A percentile compares a stretch with the other conserved stretches of the same genome.
These are phyloP conservation scores for Crithidia mellificae DNA, from an alignment of 208 protist species.

Conservation along the genomic window DNA sequence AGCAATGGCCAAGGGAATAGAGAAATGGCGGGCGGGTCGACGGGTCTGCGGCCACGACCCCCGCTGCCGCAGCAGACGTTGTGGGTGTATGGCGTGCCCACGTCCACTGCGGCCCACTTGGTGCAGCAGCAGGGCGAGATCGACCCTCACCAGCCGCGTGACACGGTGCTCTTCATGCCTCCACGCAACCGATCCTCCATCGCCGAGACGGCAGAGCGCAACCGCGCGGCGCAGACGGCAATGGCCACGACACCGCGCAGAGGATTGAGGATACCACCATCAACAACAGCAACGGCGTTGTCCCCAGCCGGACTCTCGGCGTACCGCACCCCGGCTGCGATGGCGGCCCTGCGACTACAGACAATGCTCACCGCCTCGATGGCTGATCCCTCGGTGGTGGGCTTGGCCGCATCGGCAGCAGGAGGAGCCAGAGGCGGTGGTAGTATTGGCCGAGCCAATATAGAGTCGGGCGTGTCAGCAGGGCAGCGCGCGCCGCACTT, in stretches of 20 bases:
- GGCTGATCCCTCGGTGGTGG: constrained; percentile 34
- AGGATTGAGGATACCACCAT: too few species aligned
- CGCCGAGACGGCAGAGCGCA: constrained; percentile 21
- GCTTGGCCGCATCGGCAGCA: too few species aligned
- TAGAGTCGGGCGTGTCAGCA: too few species aligned
- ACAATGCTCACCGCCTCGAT: constrained; percentile 55
- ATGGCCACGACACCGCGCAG: too few species aligned
- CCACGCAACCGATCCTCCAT: constrained; percentile 15
- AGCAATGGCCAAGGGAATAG: too few species aligned
- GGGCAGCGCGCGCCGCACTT: neutral
- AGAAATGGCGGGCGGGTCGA: too few species aligned
- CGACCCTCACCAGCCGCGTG: constrained; percentile 18
- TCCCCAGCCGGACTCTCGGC: neutral
- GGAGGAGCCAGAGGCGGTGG: too few species aligned
- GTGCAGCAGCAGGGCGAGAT: constrained; percentile 17
- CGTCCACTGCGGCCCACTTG: constrained; percentile 14
- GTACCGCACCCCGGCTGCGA: constrained; percentile 47
- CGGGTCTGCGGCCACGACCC: neutral
- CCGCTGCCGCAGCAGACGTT: constrained; percentile 38
- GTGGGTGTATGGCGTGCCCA: constrained; percentile 71
- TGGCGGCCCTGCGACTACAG: constrained; percentile 69
- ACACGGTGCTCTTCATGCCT: constrained; percentile 40
- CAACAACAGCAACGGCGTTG: neutral
- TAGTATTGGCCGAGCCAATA: too few species aligned
- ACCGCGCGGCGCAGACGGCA: neutral